Evolutionary conservation across 2,329 filamentous ascomycete species (phyloP).

Genomic region (Trichophyton rubrum): DNA sequence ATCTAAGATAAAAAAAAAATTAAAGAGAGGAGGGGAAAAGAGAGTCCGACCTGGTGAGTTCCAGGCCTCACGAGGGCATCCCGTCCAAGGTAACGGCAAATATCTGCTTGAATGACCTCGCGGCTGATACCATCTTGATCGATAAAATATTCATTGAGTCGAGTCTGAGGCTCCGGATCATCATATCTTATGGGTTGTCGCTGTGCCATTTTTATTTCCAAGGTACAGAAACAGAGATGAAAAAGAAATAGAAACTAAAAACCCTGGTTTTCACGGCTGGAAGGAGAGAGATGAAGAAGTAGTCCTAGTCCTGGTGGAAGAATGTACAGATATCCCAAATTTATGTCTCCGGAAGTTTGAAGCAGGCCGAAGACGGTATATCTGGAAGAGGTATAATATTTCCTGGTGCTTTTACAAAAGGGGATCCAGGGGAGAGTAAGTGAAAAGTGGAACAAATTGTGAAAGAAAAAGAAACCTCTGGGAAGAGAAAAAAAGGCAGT

Average conservation of each 20-base stretch:
- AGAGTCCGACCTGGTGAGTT: conserved; percentile 52
- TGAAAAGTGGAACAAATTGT: conserved; percentile 11
- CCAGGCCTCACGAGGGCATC: conserved; percentile 67
- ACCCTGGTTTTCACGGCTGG: background rate
- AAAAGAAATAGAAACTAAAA: background rate
- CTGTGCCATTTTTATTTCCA: conserved; percentile 25
- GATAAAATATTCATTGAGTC: conserved; percentile 66
- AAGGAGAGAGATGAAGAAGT: background rate
- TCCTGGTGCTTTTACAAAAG: background rate
- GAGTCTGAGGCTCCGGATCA: conserved; percentile 13
- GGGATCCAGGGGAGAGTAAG: background rate
- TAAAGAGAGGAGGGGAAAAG: conserved; percentile 14
- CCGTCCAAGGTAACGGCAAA: conserved; percentile 72
- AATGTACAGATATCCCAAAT: background rate
- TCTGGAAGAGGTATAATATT: background rate
- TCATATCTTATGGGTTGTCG: conserved; percentile 21
- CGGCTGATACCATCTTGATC: conserved; percentile 69
- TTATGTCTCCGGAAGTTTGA: background rate
- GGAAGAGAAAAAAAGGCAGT: background rate
- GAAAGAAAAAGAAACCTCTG: conserved; percentile 10
- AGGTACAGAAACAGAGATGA: conserved; percentile 7
- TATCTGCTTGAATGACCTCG: conserved; percentile 73
- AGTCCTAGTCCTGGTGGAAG: background rate
- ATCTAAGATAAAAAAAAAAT: background rate
- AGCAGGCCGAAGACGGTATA: background rate